Evolutionary conservation across 805 yeast species (phyloP).

Genomic region (Candida vaughaniae): DNA sequence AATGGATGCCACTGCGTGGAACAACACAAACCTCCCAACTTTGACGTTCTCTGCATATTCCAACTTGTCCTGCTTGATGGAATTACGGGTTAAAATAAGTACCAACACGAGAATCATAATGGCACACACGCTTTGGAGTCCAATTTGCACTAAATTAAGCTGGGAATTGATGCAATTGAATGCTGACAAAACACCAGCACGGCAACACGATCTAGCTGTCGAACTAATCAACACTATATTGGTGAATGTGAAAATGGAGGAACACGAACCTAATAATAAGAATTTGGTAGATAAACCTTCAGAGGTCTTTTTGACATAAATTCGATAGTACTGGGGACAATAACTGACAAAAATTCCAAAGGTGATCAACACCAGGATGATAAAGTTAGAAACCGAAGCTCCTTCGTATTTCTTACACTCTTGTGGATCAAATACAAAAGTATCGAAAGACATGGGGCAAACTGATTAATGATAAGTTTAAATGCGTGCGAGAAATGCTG

Average conservation of each 20-base stretch:
- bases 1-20: slow-evolving; percentile 34
- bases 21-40: slow-evolving; percentile 41
- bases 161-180: slow-evolving; percentile 69
- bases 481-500: too few species aligned
- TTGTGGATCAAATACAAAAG: slow-evolving; percentile 10
- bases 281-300: slow-evolving; percentile 79
- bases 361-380: slow-evolving; percentile 53
- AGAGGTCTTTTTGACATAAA: slow-evolving; percentile 57
- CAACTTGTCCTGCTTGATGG: slow-evolving; percentile 44
- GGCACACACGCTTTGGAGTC: slow-evolving; percentile 60
- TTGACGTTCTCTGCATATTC: slow-evolving; percentile 43
- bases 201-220: slow-evolving; percentile 64
- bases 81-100: slow-evolving; percentile 43
- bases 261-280: slow-evolving; percentile 65
- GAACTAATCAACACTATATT: slow-evolving; percentile 64
- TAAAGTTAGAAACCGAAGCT: slow-evolving; percentile 52
- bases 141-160: slow-evolving; percentile 65
- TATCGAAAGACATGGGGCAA: slow-evolving; percentile 1
- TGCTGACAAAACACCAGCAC: slow-evolving; percentile 34
- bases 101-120: slow-evolving; percentile 56
- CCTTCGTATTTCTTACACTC: slow-evolving; percentile 43
- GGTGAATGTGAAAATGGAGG: slow-evolving; percentile 65
- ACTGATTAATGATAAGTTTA: too few species aligned
- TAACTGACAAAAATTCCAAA: slow-evolving; percentile 70
- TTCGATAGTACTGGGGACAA: slow-evolving; percentile 69